Conservation (phyloP, 495 filamentous ascomycete species). For the Xylaria longipes region DNA sequence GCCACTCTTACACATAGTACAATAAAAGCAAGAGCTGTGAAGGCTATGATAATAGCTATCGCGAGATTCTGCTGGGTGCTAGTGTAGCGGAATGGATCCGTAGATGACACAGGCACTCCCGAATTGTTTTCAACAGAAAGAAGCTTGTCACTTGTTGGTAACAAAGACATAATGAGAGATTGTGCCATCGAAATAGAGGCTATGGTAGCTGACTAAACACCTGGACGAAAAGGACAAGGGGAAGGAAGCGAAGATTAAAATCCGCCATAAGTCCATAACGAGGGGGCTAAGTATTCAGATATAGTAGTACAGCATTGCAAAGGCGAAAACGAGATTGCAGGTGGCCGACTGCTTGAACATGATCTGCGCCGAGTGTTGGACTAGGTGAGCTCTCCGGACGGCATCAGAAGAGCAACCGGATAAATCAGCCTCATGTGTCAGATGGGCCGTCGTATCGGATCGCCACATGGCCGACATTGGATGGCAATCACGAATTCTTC, state of each 20-base stretch:
- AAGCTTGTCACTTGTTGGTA: constrained; percentile 2
- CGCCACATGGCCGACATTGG: constrained; percentile 21
- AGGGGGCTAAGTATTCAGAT: constrained; percentile 30
- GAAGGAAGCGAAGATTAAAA: constrained; percentile 23
- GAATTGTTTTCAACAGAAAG: not conserved
- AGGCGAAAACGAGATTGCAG: constrained; percentile 18
- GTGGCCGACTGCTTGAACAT: constrained; percentile 2
- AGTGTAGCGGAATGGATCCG: constrained; percentile 25
- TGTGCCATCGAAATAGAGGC: constrained; percentile 8
- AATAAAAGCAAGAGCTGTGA: constrained; percentile 53
- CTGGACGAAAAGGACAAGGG: constrained; percentile 10
- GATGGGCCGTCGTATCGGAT: constrained; percentile 37
- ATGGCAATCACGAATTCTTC: constrained; percentile 1
- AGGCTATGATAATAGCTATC: constrained; percentile 55
- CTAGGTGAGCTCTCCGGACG: constrained; percentile 32
- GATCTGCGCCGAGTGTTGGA: constrained; percentile 14
- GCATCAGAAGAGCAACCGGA: constrained; percentile 33
- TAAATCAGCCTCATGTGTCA: constrained; percentile 49
- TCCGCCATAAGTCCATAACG: constrained; percentile 26
- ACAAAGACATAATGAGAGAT: constrained; percentile 27
- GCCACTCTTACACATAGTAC: constrained; percentile 51
- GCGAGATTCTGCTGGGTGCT: constrained; percentile 50
- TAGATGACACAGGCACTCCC: constrained; percentile 2
- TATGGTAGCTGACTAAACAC: constrained; percentile 26
- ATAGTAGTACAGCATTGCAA: constrained; percentile 25